These are phyloP conservation scores for Geosmithia flava DNA, from an alignment of 2,329 filamentous ascomycete species.

Conservation along the genomic window DNA sequence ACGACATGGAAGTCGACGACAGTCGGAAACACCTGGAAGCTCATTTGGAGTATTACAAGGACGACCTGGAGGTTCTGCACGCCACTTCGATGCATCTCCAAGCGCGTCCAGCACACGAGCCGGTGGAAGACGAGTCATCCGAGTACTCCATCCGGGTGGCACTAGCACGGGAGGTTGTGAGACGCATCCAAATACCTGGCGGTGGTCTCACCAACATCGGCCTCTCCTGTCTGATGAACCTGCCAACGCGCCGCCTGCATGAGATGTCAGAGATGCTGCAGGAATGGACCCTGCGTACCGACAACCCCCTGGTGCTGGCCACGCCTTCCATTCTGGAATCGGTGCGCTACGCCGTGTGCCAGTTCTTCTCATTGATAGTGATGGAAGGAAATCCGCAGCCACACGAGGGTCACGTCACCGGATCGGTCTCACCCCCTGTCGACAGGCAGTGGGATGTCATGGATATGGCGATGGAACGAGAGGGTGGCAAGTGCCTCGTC, in stretches of 20 bases:
- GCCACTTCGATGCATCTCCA: neutral
- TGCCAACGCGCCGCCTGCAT: neutral
- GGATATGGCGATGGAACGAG: neutral
- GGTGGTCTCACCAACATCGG: neutral
- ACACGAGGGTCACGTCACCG: neutral
- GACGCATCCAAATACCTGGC: neutral
- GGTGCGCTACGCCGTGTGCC: too few relatives aligned
- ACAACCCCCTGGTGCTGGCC: neutral
- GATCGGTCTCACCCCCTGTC: neutral
- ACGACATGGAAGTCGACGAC: too few relatives aligned
- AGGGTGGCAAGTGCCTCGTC: neutral
- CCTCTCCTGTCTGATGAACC: neutral
- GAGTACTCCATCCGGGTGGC: neutral
- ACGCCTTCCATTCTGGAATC: too few relatives aligned
- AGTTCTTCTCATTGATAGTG: too few relatives aligned
- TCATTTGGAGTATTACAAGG: neutral
- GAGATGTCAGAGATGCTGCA: neutral
- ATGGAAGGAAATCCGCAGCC: too few relatives aligned
- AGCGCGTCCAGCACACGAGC: neutral
- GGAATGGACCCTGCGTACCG: neutral
- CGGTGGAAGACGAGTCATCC: neutral
- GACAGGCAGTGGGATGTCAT: neutral
- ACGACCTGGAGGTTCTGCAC: neutral
- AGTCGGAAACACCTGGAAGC: too few relatives aligned
- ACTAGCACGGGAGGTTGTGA: neutral